A percentile compares a stretch with the other conserved stretches of the same genome.
phyloP scores from a whole-genome alignment of 163 green algal species.

The Scenedesmus sp. region DNA sequence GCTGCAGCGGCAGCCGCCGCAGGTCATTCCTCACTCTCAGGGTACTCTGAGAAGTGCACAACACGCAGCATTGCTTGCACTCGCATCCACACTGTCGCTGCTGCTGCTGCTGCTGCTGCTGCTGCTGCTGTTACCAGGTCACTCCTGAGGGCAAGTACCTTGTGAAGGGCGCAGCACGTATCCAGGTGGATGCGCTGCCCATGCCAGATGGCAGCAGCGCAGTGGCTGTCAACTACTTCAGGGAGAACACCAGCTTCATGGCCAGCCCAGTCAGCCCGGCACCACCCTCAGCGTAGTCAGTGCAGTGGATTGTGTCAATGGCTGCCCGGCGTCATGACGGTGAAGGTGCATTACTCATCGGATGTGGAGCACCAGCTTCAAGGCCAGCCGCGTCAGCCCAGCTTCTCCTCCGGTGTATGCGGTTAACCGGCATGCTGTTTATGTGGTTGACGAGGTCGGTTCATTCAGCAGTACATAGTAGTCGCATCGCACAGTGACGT shows the following conservation, averaged over 20 bases:
- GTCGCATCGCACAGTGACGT: no score
- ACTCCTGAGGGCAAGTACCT: conserved; percentile 20
- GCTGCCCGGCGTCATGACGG: no score
- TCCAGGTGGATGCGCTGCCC: conserved; percentile 71
- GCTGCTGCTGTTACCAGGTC: neutral
- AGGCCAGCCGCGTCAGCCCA: conserved; percentile 63
- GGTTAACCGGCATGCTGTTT: no score
- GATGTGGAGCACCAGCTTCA: conserved; percentile 58
- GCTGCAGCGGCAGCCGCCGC: no score
- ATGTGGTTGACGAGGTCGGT: no score
- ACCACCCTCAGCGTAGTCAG: conserved; percentile 25
- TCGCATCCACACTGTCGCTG: neutral
- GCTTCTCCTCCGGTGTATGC: conserved; percentile 2
- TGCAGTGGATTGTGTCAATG: neutral
- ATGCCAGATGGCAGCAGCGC: conserved; percentile 53
- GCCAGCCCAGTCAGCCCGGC: conserved; percentile 66
- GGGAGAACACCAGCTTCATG: conserved; percentile 68
- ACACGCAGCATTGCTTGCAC: no score
- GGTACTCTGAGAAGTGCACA: no score
- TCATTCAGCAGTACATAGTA: no score
- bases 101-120: conserved; percentile 26
- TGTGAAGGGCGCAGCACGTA: conserved; percentile 50
- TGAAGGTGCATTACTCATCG: no score
- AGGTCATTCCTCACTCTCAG: no score
- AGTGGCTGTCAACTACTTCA: conserved; percentile 73